Evolutionary conservation across 106 monocot genomes (phyloP).

Genomic region (Dioscorea dumetorum): DNA sequence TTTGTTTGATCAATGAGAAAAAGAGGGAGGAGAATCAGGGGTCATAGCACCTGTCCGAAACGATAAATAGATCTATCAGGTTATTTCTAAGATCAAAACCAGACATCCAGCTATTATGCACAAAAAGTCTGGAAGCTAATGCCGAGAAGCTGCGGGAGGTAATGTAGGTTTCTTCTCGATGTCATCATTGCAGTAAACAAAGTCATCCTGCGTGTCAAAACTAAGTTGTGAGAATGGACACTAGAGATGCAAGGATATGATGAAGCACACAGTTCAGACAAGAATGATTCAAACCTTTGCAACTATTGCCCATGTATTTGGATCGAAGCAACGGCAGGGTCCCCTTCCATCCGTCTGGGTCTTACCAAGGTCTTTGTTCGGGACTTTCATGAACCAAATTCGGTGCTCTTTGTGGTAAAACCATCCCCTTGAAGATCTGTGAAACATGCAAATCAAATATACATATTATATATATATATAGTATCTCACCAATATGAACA

Average conservation of each 20-base stretch:
- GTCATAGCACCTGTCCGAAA: not conserved
- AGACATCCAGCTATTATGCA: not conserved
- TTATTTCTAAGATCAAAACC: not conserved
- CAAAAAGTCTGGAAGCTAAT: constrained; percentile 9
- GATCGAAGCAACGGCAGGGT: constrained; percentile 71
- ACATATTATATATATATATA: not conserved
- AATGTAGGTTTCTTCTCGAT: constrained; percentile 76
- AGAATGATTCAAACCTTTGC: constrained; percentile 45
- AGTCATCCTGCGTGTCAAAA: constrained; percentile 61
- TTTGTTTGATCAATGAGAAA: too few species aligned
- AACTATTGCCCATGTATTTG: constrained; percentile 60
- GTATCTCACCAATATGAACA: too few species aligned
- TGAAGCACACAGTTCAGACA: not conserved
- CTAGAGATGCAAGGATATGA: not conserved
- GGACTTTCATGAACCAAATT: constrained; percentile 67
- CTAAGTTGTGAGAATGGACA: constrained; percentile 6
- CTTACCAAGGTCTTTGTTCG: constrained; percentile 68
- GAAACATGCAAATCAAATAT: not conserved
- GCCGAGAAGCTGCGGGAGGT: constrained; percentile 25
- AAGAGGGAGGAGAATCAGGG: too few species aligned
- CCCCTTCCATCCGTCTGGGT: constrained; percentile 70
- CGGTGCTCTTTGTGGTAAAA: constrained; percentile 72
- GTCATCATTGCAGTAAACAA: constrained; percentile 59
- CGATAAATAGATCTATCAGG: not conserved
- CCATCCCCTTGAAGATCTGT: constrained; percentile 61